A percentile compares a stretch with the other conserved stretches of the same genome.
These are phyloP conservation scores for Sclerotinia minor DNA, from an alignment of 2,329 filamentous ascomycete species.

Conservation along the genomic window DNA sequence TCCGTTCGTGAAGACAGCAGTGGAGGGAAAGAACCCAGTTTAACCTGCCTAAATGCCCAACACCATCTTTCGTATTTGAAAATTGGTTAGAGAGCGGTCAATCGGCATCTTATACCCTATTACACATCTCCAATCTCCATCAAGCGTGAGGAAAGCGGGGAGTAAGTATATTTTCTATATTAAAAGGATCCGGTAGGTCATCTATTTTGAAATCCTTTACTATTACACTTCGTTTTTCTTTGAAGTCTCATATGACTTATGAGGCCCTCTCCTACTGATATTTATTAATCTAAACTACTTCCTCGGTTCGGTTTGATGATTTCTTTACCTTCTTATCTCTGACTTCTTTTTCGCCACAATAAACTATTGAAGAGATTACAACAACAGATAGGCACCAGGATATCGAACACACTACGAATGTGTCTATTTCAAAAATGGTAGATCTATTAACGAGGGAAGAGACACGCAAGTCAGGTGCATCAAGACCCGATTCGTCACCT, in stretches of 20 bases:
- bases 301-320: not conserved
- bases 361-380: not conserved
- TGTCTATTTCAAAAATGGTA: not conserved
- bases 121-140: constrained; percentile 8
- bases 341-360: not conserved
- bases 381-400: not conserved
- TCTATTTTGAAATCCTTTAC: not conserved
- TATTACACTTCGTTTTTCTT: not conserved
- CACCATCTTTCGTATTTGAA: no score
- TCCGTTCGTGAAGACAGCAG: constrained; percentile 1
- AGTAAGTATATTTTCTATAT: not conserved
- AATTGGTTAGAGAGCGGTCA: constrained; percentile 2
- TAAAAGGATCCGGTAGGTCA: not conserved
- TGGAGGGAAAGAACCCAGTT: not conserved
- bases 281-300: not conserved
- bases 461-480: constrained; percentile 20
- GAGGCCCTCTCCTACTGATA: not conserved
- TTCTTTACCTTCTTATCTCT: not conserved
- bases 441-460: constrained; percentile 8
- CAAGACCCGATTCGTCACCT: constrained; percentile 26
- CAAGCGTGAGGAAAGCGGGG: not conserved
- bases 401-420: not conserved
- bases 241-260: not conserved
- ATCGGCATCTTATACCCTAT: constrained; percentile 3
- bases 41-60: no score